phyloP scores from a whole-genome alignment of 495 filamentous ascomycete species.

The Penicillium daleae region DNA sequence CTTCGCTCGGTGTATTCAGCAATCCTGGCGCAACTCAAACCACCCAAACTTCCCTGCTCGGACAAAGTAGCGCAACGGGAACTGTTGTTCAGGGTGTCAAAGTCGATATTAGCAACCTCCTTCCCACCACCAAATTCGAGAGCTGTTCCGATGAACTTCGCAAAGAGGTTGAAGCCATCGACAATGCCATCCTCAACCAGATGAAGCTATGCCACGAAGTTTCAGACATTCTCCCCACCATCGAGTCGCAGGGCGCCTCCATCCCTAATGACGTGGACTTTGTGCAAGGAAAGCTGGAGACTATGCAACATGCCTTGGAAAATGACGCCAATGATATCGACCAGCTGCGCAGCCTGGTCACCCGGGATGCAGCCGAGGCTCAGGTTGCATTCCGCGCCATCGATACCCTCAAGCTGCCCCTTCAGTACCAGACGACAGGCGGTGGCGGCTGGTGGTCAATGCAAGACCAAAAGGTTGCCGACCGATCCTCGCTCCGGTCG shows the following conservation, averaged over 20 bases:
- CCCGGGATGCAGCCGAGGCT: slow-evolving; percentile 70
- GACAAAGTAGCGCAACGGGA: slow-evolving; percentile 45
- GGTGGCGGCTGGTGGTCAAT: slow-evolving; percentile 51
- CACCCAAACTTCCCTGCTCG: slow-evolving; percentile 49
- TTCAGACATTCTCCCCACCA: slow-evolving; percentile 54
- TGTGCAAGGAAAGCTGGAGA: slow-evolving; percentile 70
- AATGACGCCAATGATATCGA: slow-evolving; percentile 75
- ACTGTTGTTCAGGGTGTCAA: slow-evolving; percentile 68
- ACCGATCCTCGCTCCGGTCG: slow-evolving; percentile 44
- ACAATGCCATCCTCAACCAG: slow-evolving; percentile 71
- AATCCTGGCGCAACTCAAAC: slow-evolving; percentile 30
- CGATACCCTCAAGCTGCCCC: slow-evolving; percentile 74
- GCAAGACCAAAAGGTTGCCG: slow-evolving; percentile 48
- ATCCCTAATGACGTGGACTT: slow-evolving; percentile 78
- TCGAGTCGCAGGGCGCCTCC: slow-evolving; percentile 63
- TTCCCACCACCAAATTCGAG: slow-evolving; percentile 85
- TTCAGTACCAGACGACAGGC: slow-evolving; percentile 65
- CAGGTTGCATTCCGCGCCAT: slow-evolving; percentile 74
- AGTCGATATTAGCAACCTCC: slow-evolving; percentile 74
- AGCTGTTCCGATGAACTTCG: slow-evolving; percentile 87
- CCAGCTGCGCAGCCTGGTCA: slow-evolving; percentile 62
- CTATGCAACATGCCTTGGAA: slow-evolving; percentile 70
- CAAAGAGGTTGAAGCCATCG: slow-evolving; percentile 70
- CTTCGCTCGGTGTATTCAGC: slow-evolving; percentile 47
- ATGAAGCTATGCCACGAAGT: slow-evolving; percentile 59